Conservation (phyloP, 495 filamentous ascomycete genomes). For the Jackrogersella minutella region DNA sequence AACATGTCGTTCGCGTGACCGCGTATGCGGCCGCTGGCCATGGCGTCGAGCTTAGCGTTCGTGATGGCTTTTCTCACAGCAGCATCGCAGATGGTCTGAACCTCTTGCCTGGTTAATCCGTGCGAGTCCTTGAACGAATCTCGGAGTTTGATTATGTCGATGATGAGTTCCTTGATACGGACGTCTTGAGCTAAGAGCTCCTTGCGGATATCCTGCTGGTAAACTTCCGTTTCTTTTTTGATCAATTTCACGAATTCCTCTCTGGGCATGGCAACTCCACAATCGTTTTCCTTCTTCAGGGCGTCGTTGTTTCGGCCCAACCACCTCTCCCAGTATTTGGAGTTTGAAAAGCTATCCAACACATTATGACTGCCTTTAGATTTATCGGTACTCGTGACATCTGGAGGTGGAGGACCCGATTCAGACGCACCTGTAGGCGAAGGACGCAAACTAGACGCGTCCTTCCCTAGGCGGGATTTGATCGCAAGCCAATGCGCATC, state of each 20-base stretch:
- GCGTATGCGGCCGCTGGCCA: constrained; percentile 41
- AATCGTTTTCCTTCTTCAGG: constrained; percentile 37
- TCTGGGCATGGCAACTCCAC: constrained; percentile 37
- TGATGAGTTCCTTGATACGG: constrained; percentile 25
- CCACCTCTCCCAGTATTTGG: constrained; percentile 48
- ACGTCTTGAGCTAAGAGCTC: constrained; percentile 38
- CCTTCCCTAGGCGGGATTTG: constrained; percentile 38
- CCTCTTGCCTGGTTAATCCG: constrained; percentile 25
- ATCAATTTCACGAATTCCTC: constrained; percentile 45
- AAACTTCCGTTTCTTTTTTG: constrained; percentile 12
- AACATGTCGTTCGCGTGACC: constrained; percentile 42
- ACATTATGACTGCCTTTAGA: neutral
- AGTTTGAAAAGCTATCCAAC: neutral
- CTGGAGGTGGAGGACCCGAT: too few relatives aligned
- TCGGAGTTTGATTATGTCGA: constrained; percentile 12
- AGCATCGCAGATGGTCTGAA: constrained; percentile 44
- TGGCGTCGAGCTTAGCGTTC: constrained; percentile 47
- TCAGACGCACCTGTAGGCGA: neutral
- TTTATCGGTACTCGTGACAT: neutral
- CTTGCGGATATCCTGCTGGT: constrained; percentile 38
- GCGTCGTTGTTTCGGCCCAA: constrained; percentile 45
- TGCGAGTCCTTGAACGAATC: neutral
- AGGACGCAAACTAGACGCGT: neutral
- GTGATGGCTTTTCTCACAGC: constrained; percentile 45
- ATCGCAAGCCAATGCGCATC: constrained; percentile 51